Evolutionary conservation across 2,329 filamentous ascomycete species (phyloP), one percentile per base, ranked within the genome.

Genomic region (Fonsecaea multimorphosa): DNA sequence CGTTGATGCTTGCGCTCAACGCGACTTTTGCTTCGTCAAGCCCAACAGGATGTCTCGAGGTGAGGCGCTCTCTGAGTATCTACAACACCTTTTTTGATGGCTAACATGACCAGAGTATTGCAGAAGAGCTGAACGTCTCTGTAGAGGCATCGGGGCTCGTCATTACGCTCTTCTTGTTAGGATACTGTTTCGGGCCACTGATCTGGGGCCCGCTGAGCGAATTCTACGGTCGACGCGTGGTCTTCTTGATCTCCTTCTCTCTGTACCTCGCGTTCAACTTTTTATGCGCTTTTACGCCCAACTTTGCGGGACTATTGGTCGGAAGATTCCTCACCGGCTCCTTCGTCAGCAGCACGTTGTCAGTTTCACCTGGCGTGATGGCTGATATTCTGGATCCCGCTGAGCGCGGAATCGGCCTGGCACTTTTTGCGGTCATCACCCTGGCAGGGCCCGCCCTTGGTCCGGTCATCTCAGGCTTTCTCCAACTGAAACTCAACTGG

Each of bases 401-500:
- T 14, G 40, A 46, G 19, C 40, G 40, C 5, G 40, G 40, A 3
- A 46, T n/a, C 19, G 40, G 16, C 19, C 5, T 46, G 40, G 14
- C 40, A 4, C 31, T 55, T 27, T 55, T 55, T 32, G 16, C 52
- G 2, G n/a, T n/a, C 2, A n/a, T 32, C n/a, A 29, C 52, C 9
- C 31, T 55, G 24, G 52, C 31, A 9, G 52, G 52, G 3, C 52
- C 52, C 14, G 58, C 58, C n/a, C 24, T 60, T n/a, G 58, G 34
- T 9, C 58, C 58, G 38, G 19, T 60, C 24, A n/a, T 52, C 7
- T 16, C n/a, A 16, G 40, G 58, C 8, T 60, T 51, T 38, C 27
- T 60, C 7, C 34, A 46, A n/a, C n/a, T 32, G 14, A 73, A 74
- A 14, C 69, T 81, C 1, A 76, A 77, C 14, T 81, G 79, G 79